Conservation (phyloP, 1,139 yeast genomes). For the Debaryomycetaceae sp. region DNA sequence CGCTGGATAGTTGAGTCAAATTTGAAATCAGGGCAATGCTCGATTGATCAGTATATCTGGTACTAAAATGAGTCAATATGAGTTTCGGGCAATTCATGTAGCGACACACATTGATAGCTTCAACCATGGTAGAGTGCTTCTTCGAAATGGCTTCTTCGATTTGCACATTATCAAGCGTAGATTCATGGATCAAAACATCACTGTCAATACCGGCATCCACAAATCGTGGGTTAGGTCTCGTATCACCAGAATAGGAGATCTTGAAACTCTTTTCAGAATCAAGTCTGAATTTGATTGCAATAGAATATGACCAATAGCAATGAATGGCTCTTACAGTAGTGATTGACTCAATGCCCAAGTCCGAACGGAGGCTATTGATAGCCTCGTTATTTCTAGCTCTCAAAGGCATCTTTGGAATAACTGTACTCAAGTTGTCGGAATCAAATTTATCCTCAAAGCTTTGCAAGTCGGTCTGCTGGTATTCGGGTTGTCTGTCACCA, state of each 20-base stretch:
- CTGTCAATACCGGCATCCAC: constrained; percentile 66
- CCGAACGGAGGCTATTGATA: constrained; percentile 21
- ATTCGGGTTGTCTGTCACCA: constrained; percentile 24
- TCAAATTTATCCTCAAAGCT: constrained; percentile 33
- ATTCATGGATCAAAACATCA: constrained; percentile 86
- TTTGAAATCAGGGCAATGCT: constrained; percentile 29
- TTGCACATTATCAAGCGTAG: constrained; percentile 80
- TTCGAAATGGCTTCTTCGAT: constrained; percentile 79
- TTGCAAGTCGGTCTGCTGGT: constrained; percentile 23
- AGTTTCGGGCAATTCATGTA: constrained; percentile 71
- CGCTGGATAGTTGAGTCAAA: constrained; percentile 17
- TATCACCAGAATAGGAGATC: constrained; percentile 91
- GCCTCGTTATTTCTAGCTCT: constrained; percentile 12
- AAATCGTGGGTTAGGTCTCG: constrained; percentile 68
- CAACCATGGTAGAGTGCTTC: constrained; percentile 86
- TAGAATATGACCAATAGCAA: constrained; percentile 81
- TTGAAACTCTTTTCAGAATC: constrained; percentile 42
- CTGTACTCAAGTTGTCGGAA: constrained; percentile 11
- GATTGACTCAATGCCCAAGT: constrained; percentile 31
- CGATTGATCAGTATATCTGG: constrained; percentile 75
- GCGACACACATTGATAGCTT: constrained; percentile 70
- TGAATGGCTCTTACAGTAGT: constrained; percentile 76
- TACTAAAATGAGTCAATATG: constrained; percentile 87
- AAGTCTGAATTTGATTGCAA: constrained; percentile 49
- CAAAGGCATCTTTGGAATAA: constrained; percentile 18